These are phyloP conservation scores for Saccharomyces pastorianus DNA, from an alignment of 1,139 yeast genomes.

Conservation along the genomic window DNA sequence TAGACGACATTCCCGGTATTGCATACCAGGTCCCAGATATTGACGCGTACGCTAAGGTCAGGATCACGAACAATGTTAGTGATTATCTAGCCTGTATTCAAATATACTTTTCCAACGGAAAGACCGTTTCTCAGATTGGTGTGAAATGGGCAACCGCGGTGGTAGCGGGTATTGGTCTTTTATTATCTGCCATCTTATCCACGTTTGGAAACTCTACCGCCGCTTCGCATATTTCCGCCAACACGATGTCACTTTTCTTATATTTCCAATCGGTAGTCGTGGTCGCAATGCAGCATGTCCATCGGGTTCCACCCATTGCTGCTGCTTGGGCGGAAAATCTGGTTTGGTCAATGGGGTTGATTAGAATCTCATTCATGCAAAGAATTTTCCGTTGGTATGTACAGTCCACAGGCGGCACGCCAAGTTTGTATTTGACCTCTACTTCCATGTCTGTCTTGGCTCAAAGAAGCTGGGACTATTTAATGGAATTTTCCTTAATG, in stretches of 20 bases:
- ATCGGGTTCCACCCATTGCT: conserved; percentile 70
- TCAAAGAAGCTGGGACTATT: conserved; percentile 46
- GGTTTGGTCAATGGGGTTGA: conserved; percentile 82
- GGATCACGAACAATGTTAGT: conserved; percentile 36
- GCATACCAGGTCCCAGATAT: conserved; percentile 72
- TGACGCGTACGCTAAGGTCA: conserved; percentile 60
- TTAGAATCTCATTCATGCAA: conserved; percentile 62
- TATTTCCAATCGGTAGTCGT: conserved; percentile 77
- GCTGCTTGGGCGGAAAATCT: conserved; percentile 73
- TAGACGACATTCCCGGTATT: conserved; percentile 54
- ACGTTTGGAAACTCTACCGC: conserved; percentile 74
- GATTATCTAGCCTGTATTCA: conserved; percentile 56
- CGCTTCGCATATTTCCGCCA: conserved; percentile 70
- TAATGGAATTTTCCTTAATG: conserved; percentile 17
- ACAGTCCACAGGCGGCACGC: conserved; percentile 71
- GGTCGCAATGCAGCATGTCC: conserved; percentile 64
- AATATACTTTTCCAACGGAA: conserved; percentile 61
- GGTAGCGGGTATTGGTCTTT: conserved; percentile 67
- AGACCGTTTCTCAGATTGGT: conserved; percentile 65
- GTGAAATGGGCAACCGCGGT: conserved; percentile 82
- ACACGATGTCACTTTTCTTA: conserved; percentile 62
- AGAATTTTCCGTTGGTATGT: conserved; percentile 73
- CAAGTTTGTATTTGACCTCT: conserved; percentile 51
- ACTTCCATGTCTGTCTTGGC: conserved; percentile 55
- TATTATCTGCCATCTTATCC: conserved; percentile 59